Evolutionary conservation across 108 stramenopile species (phyloP).

Genomic region (Tribonema minus): DNA sequence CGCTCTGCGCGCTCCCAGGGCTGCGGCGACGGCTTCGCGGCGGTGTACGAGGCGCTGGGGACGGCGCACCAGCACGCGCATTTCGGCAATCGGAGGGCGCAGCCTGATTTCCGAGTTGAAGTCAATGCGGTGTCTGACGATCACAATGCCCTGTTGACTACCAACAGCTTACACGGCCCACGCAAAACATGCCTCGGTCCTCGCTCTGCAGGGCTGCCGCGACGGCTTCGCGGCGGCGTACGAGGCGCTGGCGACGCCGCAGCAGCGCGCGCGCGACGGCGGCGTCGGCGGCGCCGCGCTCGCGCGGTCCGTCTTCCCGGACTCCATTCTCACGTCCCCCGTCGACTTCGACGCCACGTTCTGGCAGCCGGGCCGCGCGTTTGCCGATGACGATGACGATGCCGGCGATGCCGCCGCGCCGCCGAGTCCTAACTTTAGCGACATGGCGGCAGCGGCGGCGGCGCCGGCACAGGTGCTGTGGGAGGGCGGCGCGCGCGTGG

Average conservation of each 20-base stretch:
- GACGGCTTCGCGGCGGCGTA: conserved; percentile 27
- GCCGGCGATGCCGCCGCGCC: no score
- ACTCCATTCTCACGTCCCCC: conserved; percentile 4
- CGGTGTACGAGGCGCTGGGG: conserved; percentile 4
- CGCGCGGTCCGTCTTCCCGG: conserved; percentile 14
- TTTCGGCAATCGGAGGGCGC: no score
- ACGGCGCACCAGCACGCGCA: neutral
- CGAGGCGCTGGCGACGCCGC: neutral
- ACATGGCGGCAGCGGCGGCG: no score
- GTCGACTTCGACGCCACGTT: conserved; percentile 4
- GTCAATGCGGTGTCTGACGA: no score
- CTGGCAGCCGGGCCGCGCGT: conserved; percentile 3
- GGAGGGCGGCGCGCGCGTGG: no score
- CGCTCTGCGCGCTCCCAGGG: no score
- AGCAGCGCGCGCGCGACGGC: neutral
- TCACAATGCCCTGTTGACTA: no score
- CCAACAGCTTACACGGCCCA: no score
- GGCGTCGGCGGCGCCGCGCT: neutral
- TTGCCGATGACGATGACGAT: neutral
- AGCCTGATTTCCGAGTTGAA: no score
- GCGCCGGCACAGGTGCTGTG: no score
- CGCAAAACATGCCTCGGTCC: no score
- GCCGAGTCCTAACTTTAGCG: no score
- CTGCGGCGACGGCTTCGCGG: conserved; percentile 15
- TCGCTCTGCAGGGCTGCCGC: conserved; percentile 19